Conservation (phyloP, 1,284 basidiomycete species). For the Malassezia globosa region DNA sequence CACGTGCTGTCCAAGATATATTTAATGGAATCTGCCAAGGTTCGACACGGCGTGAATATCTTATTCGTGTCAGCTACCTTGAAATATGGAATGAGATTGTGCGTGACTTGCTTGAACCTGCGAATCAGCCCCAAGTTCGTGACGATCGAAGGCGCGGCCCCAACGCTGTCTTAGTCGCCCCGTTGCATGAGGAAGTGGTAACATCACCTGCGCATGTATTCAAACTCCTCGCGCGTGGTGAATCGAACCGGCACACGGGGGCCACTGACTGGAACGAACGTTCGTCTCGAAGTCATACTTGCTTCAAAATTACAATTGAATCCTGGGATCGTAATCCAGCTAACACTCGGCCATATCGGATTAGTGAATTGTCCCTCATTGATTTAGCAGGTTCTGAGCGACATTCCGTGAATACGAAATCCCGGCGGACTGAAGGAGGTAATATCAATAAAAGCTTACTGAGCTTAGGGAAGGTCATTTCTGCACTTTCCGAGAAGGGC, state of each 20-base stretch:
- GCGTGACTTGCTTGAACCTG: slow-evolving; percentile 69
- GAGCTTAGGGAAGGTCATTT: slow-evolving; percentile 45
- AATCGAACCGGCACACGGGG: slow-evolving; percentile 76
- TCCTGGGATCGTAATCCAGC: slow-evolving; percentile 21
- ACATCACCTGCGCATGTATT: slow-evolving; percentile 74
- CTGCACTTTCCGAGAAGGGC: slow-evolving; percentile 32
- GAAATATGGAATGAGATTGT: slow-evolving; percentile 96
- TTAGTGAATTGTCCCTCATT: slow-evolving; percentile 60
- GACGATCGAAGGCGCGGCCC: slow-evolving; percentile 27
- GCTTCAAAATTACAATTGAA: slow-evolving; percentile 52
- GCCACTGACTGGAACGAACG: slow-evolving; percentile 95
- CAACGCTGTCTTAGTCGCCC: slow-evolving; percentile 53
- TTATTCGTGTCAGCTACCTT: slow-evolving; percentile 83
- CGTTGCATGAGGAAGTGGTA: slow-evolving; percentile 78
- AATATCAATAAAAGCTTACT: slow-evolving; percentile 53
- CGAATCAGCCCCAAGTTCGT: slow-evolving; percentile 49
- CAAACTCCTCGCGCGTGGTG: slow-evolving; percentile 71
- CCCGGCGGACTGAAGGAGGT: slow-evolving; percentile 46
- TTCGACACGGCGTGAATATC: slow-evolving; percentile 60
- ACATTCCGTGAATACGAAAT: slow-evolving; percentile 50
- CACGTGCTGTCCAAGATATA: slow-evolving; percentile 32
- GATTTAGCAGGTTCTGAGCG: slow-evolving; percentile 96
- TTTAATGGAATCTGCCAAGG: slow-evolving; percentile 49
- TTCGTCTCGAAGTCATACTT: slow-evolving; percentile 77
- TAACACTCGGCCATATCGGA: slow-evolving; percentile 9